Evolutionary conservation across 1,284 basidiomycete genomes (phyloP).

Genomic region (Athelia sp.): DNA sequence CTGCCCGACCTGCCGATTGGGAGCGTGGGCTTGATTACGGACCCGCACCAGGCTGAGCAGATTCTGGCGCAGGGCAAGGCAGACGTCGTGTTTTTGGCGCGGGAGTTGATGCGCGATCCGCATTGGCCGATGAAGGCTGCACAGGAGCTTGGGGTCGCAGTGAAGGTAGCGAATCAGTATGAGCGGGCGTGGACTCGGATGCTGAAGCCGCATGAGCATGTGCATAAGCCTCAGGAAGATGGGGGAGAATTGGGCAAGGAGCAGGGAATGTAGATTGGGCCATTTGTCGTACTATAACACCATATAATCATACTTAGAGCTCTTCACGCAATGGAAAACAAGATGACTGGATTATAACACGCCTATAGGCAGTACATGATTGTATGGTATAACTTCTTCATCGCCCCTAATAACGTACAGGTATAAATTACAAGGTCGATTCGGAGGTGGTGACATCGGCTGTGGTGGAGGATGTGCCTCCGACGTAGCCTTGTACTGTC

Average conservation of each 20-base stretch:
- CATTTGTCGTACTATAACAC: too few species aligned
- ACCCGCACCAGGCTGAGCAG: conserved; percentile 59
- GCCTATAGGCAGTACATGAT: too few species aligned
- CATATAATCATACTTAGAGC: too few species aligned
- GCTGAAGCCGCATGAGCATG: too few species aligned
- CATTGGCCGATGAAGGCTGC: conserved; percentile 56
- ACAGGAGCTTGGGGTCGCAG: conserved; percentile 45
- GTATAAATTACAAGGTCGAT: conserved; percentile 4
- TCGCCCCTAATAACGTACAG: neutral
- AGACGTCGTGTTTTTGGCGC: conserved; percentile 65
- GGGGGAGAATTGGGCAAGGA: too few species aligned
- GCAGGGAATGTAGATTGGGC: too few species aligned
- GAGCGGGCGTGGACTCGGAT: conserved; percentile 47
- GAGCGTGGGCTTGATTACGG: conserved; percentile 73
- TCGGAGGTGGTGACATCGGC: conserved; percentile 15
- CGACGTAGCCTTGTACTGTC: conserved; percentile 17
- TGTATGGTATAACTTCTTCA: too few species aligned
- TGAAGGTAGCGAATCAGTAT: conserved; percentile 66
- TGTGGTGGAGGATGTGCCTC: conserved; percentile 23
- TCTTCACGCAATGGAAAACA: too few species aligned
- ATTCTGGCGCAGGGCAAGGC: conserved; percentile 62
- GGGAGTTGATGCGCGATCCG: conserved; percentile 58
- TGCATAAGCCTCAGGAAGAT: too few species aligned
- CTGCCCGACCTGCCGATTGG: conserved; percentile 53
- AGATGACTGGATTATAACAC: too few species aligned